phyloP scores from a whole-genome alignment of 192 early-diverging fungal genomes.

The Backusella australiensis region DNA sequence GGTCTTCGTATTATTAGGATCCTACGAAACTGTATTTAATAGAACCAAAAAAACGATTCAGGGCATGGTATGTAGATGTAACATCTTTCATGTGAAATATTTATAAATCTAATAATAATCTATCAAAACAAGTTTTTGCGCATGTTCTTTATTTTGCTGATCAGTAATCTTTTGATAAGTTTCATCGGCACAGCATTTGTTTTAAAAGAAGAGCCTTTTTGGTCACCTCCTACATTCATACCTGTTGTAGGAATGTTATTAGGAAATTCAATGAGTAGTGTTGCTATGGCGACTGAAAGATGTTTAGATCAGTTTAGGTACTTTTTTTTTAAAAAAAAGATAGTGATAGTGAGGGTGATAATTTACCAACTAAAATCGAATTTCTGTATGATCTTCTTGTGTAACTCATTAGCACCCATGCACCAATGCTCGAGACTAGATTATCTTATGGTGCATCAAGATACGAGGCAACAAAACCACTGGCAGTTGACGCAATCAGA shows the following conservation, averaged over 20 bases:
- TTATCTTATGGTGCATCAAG: slow-evolving; percentile 76
- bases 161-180: slow-evolving; percentile 50
- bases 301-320: slow-evolving; percentile 62
- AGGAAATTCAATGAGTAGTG: slow-evolving; percentile 75
- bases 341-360: background rate
- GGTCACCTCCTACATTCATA: slow-evolving; percentile 73
- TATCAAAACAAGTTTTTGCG: slow-evolving; percentile 42
- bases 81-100: background rate
- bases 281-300: slow-evolving; percentile 61
- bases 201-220: slow-evolving; percentile 68
- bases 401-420: slow-evolving; percentile 19
- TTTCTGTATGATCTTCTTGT: background rate
- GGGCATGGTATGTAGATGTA: slow-evolving; percentile 60
- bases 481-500: slow-evolving; percentile 70
- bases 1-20: slow-evolving; percentile 56
- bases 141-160: slow-evolving; percentile 45
- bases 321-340: background rate
- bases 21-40: slow-evolving; percentile 70
- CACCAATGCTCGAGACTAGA: slow-evolving; percentile 48
- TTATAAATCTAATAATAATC: background rate
- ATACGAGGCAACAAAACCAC: slow-evolving; percentile 76
- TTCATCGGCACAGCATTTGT: slow-evolving; percentile 63
- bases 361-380: slow-evolving; percentile 1
- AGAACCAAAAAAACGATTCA: slow-evolving; percentile 65
- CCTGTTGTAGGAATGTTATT: slow-evolving; percentile 91